Evolutionary conservation across 75 land plant species (phyloP).

Genomic region (Cryptomeria japonica): DNA sequence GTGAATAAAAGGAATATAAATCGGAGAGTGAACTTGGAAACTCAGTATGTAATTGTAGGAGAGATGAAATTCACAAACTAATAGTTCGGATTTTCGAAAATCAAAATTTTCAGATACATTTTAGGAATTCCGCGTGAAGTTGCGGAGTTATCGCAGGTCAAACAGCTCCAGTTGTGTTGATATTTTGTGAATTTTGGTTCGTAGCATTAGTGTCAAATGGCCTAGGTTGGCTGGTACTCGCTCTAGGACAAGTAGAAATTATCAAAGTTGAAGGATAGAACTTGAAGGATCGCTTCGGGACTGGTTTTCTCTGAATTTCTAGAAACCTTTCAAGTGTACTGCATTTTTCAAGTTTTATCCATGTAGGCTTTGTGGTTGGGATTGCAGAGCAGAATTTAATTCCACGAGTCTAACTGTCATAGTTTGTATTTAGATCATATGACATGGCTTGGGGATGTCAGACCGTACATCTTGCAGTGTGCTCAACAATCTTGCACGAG

Average conservation of each 20-base stretch:
- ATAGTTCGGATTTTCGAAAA: neutral
- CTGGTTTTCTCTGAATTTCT: neutral
- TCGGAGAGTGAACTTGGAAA: neutral
- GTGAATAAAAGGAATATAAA: neutral
- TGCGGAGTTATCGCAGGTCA: neutral
- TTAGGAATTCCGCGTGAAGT: neutral
- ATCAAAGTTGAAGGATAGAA: too few relatives aligned
- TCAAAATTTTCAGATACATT: neutral
- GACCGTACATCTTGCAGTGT: neutral
- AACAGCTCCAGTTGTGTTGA: neutral
- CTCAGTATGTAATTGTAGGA: neutral
- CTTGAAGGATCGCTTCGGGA: neutral
- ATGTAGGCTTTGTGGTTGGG: neutral
- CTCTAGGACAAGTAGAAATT: neutral
- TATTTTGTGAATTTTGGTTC: neutral
- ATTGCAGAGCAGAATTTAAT: neutral
- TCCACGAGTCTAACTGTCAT: neutral
- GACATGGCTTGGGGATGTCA: neutral
- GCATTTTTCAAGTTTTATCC: neutral
- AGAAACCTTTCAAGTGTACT: neutral
- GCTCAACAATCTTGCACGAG: neutral
- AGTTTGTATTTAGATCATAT: neutral
- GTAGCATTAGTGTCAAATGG: neutral
- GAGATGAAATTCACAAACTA: neutral
- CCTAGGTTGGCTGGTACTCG: neutral